Evolutionary conservation across 805 yeast species (phyloP), one percentile per base, ranked within the genome.

Genomic region (Yarrowia sp.): DNA sequence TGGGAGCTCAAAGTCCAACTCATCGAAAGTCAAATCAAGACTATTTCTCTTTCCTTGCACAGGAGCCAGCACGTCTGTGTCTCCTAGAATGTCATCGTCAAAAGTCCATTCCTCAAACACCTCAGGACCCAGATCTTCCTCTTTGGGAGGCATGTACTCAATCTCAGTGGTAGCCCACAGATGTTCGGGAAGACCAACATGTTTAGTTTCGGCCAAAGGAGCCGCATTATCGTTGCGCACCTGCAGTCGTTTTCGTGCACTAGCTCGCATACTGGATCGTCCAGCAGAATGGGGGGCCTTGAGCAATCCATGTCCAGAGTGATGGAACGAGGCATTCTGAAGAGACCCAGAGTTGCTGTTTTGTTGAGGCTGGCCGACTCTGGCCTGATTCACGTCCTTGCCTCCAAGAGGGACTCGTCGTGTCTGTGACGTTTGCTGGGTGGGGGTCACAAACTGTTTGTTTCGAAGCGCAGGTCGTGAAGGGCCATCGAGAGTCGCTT

Each of bases 1-100:
- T 5, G 36, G 50, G 30, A 44, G 30, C 33, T 49, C 55, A 33
- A 42, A 17, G n/a, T 43, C 49, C 40, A 40, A 5, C 10, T 36
- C 64, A 14, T 56, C 64, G 50, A 50, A 56, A 3, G 42, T 50
- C n/a, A 56, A 17, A n/a, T 43, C 64, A 30, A 56, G 50, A n/a
- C 50, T 42, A 24, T 56, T 56, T n/a, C 49, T 24, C n/a, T 33
- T 40, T 14, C 14, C 5, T n/a, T 40, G 30, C 9, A 39, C 40
- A 6, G 64, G 64, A 4, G 64, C 49, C 19, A 17, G 9, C 13
- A 43, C 44, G 19, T 56, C 49, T 3, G 17, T 9, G 6, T 56
- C 49, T 3, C 64, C 64, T 33, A 56, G 30, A n/a, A 56, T 42
- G 30, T 56, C 64, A n/a, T 56, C 64, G 40, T 56, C 64, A 12